Conservation (phyloP, 2,329 filamentous ascomycete genomes). For the Xylogone sp. region DNA sequence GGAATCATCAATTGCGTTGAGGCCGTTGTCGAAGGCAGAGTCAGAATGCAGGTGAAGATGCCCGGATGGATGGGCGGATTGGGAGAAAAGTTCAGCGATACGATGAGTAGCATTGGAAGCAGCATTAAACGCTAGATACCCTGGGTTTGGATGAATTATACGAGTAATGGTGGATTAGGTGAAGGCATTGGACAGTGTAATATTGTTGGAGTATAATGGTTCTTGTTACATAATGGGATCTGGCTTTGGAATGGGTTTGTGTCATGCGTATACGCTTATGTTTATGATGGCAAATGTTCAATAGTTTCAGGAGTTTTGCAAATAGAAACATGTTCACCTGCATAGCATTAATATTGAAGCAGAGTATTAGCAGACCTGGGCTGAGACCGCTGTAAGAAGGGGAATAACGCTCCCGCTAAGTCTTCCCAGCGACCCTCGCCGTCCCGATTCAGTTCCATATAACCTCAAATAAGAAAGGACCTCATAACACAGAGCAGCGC, state of each 20-base stretch:
- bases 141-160: neutral
- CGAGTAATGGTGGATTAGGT: neutral
- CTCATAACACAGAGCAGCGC: no score
- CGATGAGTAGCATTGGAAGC: conserved; percentile 25
- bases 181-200: neutral
- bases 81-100: conserved; percentile 23
- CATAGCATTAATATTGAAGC: no score
- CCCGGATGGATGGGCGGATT: conserved; percentile 25
- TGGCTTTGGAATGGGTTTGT: neutral
- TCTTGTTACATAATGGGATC: neutral
- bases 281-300: neutral
- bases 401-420: no score
- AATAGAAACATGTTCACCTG: neutral
- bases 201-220: neutral
- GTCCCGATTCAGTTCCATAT: no score
- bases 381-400: no score
- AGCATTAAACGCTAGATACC: conserved; percentile 17
- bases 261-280: neutral
- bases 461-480: no score
- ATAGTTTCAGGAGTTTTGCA: neutral
- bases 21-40: conserved; percentile 79
- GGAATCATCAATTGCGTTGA: conserved; percentile 81
- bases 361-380: no score
- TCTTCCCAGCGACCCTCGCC: no score
- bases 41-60: conserved; percentile 36